Evolutionary conservation across 1,284 basidiomycete genomes (phyloP), one percentile per base, ranked within the genome.

Genomic region (Ceratobasidium sp.): DNA sequence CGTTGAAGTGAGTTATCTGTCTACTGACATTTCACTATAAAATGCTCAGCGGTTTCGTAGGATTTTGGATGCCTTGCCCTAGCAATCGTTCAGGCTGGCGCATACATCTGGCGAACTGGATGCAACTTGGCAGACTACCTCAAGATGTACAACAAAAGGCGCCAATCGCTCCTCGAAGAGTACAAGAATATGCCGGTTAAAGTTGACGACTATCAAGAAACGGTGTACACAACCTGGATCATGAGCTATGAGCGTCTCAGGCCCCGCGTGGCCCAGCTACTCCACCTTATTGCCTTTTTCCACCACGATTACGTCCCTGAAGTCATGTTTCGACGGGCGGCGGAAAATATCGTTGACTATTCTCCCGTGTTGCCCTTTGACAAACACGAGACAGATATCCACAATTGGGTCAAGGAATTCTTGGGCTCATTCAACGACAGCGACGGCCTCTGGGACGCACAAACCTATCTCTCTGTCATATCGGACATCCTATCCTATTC

Each of bases 31-130:
- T 61, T 41, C 34, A 19, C 19, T 19, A 7, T 8, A 54, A n/a
- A 9, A 54, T 27, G 7, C 5, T 24, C 16, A 11, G 29, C 29
- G 34, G 22, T 34, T 4, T 41, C 19, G 1, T 14, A 66, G 48
- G 27, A 48, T 34, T 58, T 74, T 19, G 73, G 62, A 14, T 41
- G 22, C 24, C 51, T 74, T 27, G 37, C 73, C 1, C 48, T 74
- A 16, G 73, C 73, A 19, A 29, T 74, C n/a, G 63, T 68, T 19
- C 73, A 74, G 11, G 73, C 73, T 14, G 73, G 73, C 29, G 54
- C 41, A 41, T 74, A 74, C 22, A 65, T 53, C 27, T 31, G 53
- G 29, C 73, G 29, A 27, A 41, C 24, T 2, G 22, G 14, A 22
- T 74, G 29, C 31, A 74, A 19, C 22, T 11, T 58, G 7, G 7